phyloP scores from a whole-genome alignment of 371 early-diverging fungal species.

The Mortierella sp. region DNA sequence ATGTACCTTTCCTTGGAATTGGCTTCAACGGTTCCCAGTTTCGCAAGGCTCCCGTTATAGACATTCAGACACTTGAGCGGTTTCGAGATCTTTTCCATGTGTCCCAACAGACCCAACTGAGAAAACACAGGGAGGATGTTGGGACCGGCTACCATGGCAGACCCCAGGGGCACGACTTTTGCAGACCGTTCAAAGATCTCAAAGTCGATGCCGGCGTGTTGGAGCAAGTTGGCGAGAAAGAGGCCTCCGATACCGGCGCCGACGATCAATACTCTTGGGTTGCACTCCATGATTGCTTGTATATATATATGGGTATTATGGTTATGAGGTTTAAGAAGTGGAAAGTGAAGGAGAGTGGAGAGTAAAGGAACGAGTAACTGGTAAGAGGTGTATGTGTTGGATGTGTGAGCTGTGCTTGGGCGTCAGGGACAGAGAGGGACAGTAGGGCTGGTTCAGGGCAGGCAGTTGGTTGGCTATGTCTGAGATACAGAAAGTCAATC shows the following conservation, averaged over 20 bases:
- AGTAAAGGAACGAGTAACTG: no score
- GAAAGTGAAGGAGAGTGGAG: background rate
- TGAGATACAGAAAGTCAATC: background rate
- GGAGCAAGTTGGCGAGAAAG: conserved; percentile 30
- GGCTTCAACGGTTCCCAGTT: conserved; percentile 18
- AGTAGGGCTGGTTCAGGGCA: background rate
- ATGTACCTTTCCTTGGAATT: conserved; percentile 31
- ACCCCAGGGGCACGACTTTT: conserved; percentile 25
- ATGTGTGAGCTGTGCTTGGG: no score
- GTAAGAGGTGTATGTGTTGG: no score
- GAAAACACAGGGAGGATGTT: conserved; percentile 44
- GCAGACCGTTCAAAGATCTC: conserved; percentile 39
- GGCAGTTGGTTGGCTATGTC: background rate
- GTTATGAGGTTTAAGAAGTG: background rate
- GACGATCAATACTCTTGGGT: conserved; percentile 34
- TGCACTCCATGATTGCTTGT: conserved; percentile 19
- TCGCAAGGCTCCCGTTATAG: conserved; percentile 17
- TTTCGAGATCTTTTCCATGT: conserved; percentile 38
- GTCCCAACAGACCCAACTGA: conserved; percentile 33
- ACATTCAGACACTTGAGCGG: conserved; percentile 32
- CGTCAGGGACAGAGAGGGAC: background rate
- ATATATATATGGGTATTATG: no score
- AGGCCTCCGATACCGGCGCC: conserved; percentile 47
- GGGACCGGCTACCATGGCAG: conserved; percentile 37
- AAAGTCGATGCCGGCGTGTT: conserved; percentile 43